Percentiles rank a stretch among this genome's conserved stretches.
Evolutionary conservation across 2,329 filamentous ascomycete genomes (phyloP).

Genomic region (Ophiocordyceps camponoti-rufipedis): DNA sequence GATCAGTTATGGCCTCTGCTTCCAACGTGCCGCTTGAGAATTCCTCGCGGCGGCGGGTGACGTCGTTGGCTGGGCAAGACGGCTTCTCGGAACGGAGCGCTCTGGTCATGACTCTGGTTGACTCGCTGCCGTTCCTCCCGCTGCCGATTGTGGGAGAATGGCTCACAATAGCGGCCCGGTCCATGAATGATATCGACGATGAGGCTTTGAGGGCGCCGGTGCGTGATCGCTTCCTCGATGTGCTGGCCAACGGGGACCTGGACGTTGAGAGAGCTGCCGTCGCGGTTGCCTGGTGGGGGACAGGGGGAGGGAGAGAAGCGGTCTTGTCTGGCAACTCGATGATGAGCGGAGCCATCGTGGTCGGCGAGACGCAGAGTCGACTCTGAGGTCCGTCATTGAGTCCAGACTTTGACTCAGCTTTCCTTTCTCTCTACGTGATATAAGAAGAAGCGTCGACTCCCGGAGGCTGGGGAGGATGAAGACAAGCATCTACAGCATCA

Average conservation of each 20-base stretch:
- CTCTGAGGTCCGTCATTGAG: conserved; percentile 11
- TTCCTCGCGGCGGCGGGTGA: conserved; percentile 14
- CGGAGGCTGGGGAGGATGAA: too few species aligned
- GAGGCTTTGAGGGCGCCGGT: conserved; percentile 42
- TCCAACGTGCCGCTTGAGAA: conserved; percentile 21
- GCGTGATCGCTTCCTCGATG: conserved; percentile 59
- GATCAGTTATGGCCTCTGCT: conserved; percentile 37
- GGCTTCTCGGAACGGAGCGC: conserved; percentile 61
- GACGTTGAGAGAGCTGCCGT: conserved; percentile 67
- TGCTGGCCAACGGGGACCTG: conserved; percentile 67
- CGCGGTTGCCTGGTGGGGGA: conserved; percentile 76
- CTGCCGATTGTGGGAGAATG: conserved; percentile 59
- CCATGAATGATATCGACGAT: conserved; percentile 47
- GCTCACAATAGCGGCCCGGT: conserved; percentile 52
- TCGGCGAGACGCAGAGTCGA: conserved; percentile 13
- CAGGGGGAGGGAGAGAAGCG: conserved; percentile 32
- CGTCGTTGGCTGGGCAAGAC: conserved; percentile 1
- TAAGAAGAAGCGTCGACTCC: too few species aligned
- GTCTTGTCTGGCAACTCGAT: conserved; percentile 20
- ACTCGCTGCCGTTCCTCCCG: conserved; percentile 58
- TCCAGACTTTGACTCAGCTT: neutral
- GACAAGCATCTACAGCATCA: too few species aligned
- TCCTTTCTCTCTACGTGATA: too few species aligned
- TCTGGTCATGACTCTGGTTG: conserved; percentile 58
- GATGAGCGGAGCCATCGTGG: conserved; percentile 36